Base-by-base conservation (phyloP, 2,329 filamentous ascomycete species). In the Didymella exigua region DNA sequence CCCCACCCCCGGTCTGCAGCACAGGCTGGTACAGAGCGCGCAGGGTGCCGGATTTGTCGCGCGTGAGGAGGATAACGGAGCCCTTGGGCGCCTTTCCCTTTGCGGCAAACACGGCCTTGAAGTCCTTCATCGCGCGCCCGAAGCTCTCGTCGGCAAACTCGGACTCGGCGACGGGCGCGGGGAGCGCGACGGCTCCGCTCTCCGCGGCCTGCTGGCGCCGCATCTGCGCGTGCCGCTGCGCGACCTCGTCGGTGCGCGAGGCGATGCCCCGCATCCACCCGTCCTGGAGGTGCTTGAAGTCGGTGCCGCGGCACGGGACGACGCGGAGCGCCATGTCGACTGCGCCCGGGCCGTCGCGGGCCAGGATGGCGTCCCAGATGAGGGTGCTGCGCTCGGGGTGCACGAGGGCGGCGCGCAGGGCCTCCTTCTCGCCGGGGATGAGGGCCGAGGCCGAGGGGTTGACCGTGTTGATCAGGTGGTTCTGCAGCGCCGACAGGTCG, bases 261-360 rank as follows among this genome's bases (percentile, higher is more conserved):
- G 90, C 89, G 60, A 99, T 89, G 19, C 90, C 89, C 5, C 92
- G 85, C 55, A 97, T 90, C 79, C 93, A 96, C 1, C 90, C 95
- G 71, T 99, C 95, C 34, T 93, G 86, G 59, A 99, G 76, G 74
- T 99, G 95, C 62, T 88, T 86, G 76, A 97, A 98, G 75, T 98
- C 93, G 16, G 95, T 99, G 75, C 96, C 92, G 31, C 91, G 84
- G n/a, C 91, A 92, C 0, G 95, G 95, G 2, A 93, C 87, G 60
- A 99, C 89, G 40, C 93, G 85, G 77, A 96, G 87, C 0, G 88
- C 84, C 23, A 87, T 93, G 49, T 91, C 82, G n/a, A 93, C 85
- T 3, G 62, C 68, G n/a, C 55, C 56, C 3, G 64, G 34, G 16
- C 85, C 81, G 0, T 87, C 79, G 54, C 81, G 79, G 31, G 49